These are phyloP conservation scores for Aspergillus brunneoviolaceus DNA, from an alignment of 2,329 filamentous ascomycete genomes.

Conservation along the genomic window DNA sequence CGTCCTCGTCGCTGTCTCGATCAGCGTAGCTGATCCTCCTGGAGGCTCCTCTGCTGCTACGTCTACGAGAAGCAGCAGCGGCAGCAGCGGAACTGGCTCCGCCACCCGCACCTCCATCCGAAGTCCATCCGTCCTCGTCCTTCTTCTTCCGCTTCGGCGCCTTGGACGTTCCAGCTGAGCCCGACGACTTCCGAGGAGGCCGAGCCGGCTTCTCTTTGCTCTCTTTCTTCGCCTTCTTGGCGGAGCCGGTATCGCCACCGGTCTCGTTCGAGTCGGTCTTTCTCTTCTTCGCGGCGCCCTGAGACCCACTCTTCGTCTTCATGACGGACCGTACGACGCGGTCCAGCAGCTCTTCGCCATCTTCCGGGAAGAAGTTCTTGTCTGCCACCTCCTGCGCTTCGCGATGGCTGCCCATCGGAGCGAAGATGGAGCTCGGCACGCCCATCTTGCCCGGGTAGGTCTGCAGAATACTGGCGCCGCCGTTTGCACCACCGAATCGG, in stretches of 20 bases:
- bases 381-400: conserved; percentile 81
- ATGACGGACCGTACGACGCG: conserved; percentile 68
- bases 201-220: conserved; percentile 30
- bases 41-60: conserved; percentile 39
- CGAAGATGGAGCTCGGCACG: conserved; percentile 76
- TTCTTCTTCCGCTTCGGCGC: conserved; percentile 38
- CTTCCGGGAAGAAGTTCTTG: conserved; percentile 78
- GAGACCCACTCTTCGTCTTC: conserved; percentile 55
- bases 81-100: conserved; percentile 31
- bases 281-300: conserved; percentile 39
- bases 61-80: conserved; percentile 36
- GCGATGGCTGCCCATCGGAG: conserved; percentile 70
- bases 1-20: conserved; percentile 46
- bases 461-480: conserved; percentile 62
- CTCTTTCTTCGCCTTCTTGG: conserved; percentile 36
- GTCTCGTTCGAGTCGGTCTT: conserved; percentile 38
- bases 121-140: conserved; percentile 42
- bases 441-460: conserved; percentile 78
- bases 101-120: conserved; percentile 44
- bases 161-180: conserved; percentile 30
- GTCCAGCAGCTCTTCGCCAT: conserved; percentile 73
- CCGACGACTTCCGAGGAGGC: conserved; percentile 36
- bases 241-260: conserved; percentile 24
- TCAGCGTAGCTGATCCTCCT: conserved; percentile 46
- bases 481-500: conserved; percentile 42